Percentiles rank a stretch among this genome's conserved stretches.
Conservation (phyloP, 768 basidiomycete genomes). For the Obba rivulosa region DNA sequence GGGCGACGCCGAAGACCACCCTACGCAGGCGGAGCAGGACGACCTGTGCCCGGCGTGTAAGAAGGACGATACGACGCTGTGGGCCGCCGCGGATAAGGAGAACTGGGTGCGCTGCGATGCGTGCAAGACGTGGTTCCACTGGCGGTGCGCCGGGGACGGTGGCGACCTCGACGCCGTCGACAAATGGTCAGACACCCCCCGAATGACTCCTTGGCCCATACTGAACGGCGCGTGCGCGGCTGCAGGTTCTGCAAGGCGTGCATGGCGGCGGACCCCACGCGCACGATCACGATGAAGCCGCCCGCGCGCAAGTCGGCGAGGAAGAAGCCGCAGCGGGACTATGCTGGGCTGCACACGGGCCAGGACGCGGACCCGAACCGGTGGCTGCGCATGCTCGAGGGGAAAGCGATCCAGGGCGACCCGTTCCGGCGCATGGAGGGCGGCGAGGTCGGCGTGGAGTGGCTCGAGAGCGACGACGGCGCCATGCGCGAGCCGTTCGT, state of each 20-base stretch:
- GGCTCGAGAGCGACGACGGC: slow-evolving; percentile 66
- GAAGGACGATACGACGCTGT: slow-evolving; percentile 24
- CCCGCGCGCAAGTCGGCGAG: slow-evolving; percentile 79
- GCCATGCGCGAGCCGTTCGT: slow-evolving; percentile 84
- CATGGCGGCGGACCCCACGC: slow-evolving; percentile 49
- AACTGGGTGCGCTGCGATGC: slow-evolving; percentile 81
- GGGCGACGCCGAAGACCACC: not conserved
- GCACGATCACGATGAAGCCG: slow-evolving; percentile 67
- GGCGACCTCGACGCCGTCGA: slow-evolving; percentile 64
- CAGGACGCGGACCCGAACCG: slow-evolving; percentile 57
- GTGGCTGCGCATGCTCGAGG: slow-evolving; percentile 67
- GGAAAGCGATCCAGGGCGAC: slow-evolving; percentile 56
- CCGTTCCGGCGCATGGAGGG: slow-evolving; percentile 67
- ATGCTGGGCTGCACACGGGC: slow-evolving; percentile 66
- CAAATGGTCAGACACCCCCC: slow-evolving; percentile 56
- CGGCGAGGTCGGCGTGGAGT: slow-evolving; percentile 59
- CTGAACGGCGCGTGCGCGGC: not conserved
- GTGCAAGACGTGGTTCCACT: slow-evolving; percentile 82
- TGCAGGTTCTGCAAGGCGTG: slow-evolving; percentile 70
- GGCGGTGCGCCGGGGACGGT: slow-evolving; percentile 69
- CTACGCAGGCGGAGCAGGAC: slow-evolving; percentile 6
- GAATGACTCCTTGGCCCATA: not conserved
- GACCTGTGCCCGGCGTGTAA: slow-evolving; percentile 50
- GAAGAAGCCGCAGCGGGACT: slow-evolving; percentile 71
- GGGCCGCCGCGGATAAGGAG: slow-evolving; percentile 49